Evolutionary conservation across 2,329 filamentous ascomycete genomes (phyloP).

Genomic region (Dactylellina parvicollis): DNA sequence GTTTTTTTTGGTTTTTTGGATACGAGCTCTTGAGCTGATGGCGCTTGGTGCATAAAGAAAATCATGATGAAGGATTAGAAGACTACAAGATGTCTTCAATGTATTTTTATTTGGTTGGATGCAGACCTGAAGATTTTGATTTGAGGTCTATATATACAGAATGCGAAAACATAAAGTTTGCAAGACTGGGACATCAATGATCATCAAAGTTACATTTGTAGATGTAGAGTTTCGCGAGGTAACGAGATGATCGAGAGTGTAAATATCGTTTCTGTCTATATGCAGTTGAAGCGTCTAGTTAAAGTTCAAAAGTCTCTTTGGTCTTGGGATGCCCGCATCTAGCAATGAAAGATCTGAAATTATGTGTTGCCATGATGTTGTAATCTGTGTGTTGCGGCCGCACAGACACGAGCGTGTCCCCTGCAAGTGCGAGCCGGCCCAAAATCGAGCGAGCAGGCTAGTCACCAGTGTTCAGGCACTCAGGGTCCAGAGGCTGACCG

Average conservation of each 20-base stretch:
- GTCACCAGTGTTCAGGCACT: too few relatives aligned
- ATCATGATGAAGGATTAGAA: too few relatives aligned
- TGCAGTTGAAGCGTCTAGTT: too few relatives aligned
- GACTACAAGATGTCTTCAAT: too few relatives aligned
- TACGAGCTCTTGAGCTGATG: background rate
- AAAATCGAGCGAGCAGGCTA: background rate
- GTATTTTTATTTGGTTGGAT: background rate
- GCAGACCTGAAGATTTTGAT: background rate
- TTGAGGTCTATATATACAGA: constrained; percentile 23
- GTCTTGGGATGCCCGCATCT: too few relatives aligned
- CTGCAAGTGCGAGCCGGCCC: background rate
- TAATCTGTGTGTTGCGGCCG: constrained; percentile 13
- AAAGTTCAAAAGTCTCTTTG: too few relatives aligned
- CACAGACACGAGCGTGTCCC: background rate
- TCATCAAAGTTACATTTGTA: background rate
- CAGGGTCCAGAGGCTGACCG: background rate
- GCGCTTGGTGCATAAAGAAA: too few relatives aligned
- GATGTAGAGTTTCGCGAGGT: constrained; percentile 8
- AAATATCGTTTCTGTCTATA: constrained; percentile 3
- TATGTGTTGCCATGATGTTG: constrained; percentile 19
- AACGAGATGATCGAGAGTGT: constrained; percentile 19
- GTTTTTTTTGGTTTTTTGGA: background rate
- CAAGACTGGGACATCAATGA: constrained; percentile 3
- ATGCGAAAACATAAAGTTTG: constrained; percentile 15
- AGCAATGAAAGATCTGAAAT: background rate